phyloP scores from a whole-genome alignment of 108 stramenopile species.

The Aurantiochytrium sp. region DNA sequence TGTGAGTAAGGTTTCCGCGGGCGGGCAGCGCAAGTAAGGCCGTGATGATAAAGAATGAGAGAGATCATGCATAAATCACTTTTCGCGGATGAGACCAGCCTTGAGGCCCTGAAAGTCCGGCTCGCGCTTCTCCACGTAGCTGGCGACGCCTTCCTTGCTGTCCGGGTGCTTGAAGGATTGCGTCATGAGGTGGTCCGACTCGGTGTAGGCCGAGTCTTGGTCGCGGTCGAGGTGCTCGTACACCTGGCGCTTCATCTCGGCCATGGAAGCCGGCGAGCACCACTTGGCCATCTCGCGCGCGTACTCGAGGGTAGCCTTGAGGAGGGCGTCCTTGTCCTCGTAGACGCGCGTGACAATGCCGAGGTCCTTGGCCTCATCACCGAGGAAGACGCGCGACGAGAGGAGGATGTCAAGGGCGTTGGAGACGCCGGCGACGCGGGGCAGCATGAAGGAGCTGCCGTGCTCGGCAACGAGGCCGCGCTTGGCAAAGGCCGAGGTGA shows the following conservation, averaged over 20 bases:
- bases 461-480: not conserved
- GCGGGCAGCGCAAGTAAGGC: too few relatives aligned
- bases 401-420: not conserved
- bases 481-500: not conserved
- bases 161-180: not conserved
- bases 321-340: not conserved
- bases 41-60: too few relatives aligned
- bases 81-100: not conserved
- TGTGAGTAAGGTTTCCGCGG: too few relatives aligned
- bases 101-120: not conserved
- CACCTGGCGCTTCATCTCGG: slow-evolving; percentile 3
- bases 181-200: not conserved
- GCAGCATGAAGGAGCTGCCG: not conserved
- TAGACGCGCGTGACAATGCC: not conserved
- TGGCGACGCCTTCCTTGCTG: not conserved
- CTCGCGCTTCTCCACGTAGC: not conserved
- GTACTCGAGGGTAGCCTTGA: not conserved
- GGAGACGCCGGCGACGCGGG: not conserved
- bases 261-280: slow-evolving; percentile 9
- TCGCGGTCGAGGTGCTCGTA: not conserved
- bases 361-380: not conserved
- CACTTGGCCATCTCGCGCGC: not conserved
- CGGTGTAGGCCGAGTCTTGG: not conserved
- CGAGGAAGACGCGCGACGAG: not conserved
- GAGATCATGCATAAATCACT: too few relatives aligned